Evolutionary conservation across 208 protist genomes (phyloP).

Genomic region (Acanthamoeba comandoni): DNA sequence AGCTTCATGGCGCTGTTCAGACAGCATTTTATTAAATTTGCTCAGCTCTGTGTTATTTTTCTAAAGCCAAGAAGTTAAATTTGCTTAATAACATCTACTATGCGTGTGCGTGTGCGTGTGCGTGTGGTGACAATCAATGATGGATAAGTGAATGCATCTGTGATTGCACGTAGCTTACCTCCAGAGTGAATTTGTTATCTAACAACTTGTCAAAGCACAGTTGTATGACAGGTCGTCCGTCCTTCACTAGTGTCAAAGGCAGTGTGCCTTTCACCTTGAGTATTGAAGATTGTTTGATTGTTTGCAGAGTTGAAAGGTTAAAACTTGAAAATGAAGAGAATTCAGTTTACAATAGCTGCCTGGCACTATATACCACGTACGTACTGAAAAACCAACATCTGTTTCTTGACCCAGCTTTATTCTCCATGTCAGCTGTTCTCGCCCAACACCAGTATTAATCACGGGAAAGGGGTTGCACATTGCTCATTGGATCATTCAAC

Average conservation of each 20-base stretch:
- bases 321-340: neutral
- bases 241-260: constrained; percentile 29
- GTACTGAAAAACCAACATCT: constrained; percentile 51
- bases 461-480: neutral
- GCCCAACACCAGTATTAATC: neutral
- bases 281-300: neutral
- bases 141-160: neutral
- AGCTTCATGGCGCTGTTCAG: neutral
- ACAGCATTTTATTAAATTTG: constrained; percentile 15
- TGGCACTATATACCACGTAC: neutral
- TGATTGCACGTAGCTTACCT: neutral
- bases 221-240: constrained; percentile 16
- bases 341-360: neutral
- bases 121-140: too few species aligned
- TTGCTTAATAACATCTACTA: neutral
- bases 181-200: constrained; percentile 3
- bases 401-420: constrained; percentile 48
- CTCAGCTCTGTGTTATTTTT: constrained; percentile 53
- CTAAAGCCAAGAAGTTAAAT: neutral
- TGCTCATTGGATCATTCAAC: neutral
- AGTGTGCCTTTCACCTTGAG: constrained; percentile 62
- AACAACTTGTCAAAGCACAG: constrained; percentile 59
- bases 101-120: neutral
- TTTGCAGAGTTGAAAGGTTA: neutral
- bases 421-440: constrained; percentile 48